Evolutionary conservation across 2,329 filamentous ascomycete species (phyloP).

Genomic region (Aschersonia sp.): DNA sequence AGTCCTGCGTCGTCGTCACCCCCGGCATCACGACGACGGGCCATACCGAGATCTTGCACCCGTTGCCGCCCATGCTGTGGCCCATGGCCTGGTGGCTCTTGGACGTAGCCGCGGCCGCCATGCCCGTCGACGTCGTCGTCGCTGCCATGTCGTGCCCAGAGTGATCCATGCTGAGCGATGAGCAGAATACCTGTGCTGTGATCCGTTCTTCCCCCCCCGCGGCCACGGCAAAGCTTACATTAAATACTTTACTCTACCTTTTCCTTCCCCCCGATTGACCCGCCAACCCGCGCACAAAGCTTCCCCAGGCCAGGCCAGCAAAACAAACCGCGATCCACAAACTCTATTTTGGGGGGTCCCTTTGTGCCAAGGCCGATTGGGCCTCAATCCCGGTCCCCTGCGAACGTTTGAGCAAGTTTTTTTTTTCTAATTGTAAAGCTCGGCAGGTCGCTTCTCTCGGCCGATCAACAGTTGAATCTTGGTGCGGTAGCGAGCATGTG

Average conservation of each 20-base stretch:
- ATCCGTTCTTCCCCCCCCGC: no score
- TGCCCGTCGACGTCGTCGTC: slow-evolving; percentile 1
- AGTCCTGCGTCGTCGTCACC: no score
- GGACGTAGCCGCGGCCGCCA: slow-evolving; percentile 3
- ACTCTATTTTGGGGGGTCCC: neutral
- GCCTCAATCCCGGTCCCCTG: neutral
- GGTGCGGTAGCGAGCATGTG: no score
- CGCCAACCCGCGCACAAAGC: no score
- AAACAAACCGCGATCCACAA: neutral
- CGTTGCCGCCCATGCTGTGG: slow-evolving; percentile 11
- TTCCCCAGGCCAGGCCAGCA: neutral
- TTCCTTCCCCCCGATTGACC: no score
- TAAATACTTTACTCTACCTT: no score
- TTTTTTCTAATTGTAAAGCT: neutral
- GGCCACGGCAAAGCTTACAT: no score
- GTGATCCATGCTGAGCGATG: slow-evolving; percentile 5
- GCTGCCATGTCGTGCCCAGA: slow-evolving; percentile 5
- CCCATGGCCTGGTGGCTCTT: neutral
- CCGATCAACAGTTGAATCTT: no score
- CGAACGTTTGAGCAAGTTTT: neutral
- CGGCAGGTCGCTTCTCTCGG: no score
- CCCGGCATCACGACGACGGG: no score
- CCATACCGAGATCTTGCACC: slow-evolving; percentile 25
- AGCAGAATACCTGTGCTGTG: no score
- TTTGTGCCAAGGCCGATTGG: no score